Percentiles rank a stretch among this genome's conserved stretches.
Evolutionary conservation across 2,329 filamentous ascomycete species (phyloP).

Genomic region (Aaosphaeria pasadenensis): DNA sequence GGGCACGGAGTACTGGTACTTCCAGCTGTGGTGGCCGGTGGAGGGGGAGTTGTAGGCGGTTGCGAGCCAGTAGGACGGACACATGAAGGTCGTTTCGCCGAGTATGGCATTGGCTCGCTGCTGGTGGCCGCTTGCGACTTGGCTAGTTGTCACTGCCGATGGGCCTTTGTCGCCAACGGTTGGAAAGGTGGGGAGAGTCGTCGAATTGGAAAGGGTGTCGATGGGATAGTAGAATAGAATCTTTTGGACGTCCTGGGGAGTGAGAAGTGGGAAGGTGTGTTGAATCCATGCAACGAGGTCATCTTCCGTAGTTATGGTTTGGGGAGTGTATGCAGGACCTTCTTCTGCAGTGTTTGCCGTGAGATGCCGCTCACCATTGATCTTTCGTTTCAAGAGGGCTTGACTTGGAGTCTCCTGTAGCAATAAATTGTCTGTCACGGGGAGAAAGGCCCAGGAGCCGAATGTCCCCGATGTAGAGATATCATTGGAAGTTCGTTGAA

Average conservation of each 20-base stretch:
- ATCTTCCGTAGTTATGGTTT: conserved; percentile 40
- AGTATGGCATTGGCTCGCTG: conserved; percentile 54
- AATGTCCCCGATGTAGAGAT: conserved; percentile 34
- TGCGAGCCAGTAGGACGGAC: conserved; percentile 56
- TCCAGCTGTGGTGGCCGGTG: conserved; percentile 4
- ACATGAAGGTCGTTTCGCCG: conserved; percentile 55
- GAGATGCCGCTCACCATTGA: conserved; percentile 40
- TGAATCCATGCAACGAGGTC: conserved; percentile 46
- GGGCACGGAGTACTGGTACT: conserved; percentile 19
- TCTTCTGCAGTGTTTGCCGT: conserved; percentile 51
- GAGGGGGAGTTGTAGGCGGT: conserved; percentile 38
- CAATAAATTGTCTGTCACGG: conserved; percentile 44
- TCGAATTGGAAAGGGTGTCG: conserved; percentile 17
- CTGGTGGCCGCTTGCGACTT: conserved; percentile 52
- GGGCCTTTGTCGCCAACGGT: conserved; percentile 30
- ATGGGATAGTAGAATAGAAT: conserved; percentile 38
- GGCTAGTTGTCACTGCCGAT: conserved; percentile 51
- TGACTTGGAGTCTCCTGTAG: conserved; percentile 37
- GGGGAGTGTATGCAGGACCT: conserved; percentile 44
- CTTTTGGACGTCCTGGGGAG: conserved; percentile 32
- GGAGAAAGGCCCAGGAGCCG: conserved; percentile 45
- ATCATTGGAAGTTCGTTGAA: conserved; percentile 37
- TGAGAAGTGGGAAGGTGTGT: conserved; percentile 38
- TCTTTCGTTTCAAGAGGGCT: conserved; percentile 32
- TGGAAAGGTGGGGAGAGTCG: conserved; percentile 25